Base-by-base conservation (phyloP, 768 basidiomycete genomes). In the Macrolepiota albuminosa region DNA sequence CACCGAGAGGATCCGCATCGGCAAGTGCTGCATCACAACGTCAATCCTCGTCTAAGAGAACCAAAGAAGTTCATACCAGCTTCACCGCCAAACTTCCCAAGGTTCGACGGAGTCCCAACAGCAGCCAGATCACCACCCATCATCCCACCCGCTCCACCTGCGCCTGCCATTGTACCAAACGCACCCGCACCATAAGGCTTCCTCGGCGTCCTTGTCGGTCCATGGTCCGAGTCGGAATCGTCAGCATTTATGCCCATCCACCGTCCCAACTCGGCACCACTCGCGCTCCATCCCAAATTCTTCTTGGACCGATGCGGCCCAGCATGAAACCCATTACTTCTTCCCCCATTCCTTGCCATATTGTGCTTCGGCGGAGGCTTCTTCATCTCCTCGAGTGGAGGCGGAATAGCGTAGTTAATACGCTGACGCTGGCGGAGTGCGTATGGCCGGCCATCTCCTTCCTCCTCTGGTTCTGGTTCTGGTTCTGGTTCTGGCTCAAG, bases 1-100 rank as follows among this genome's bases (percentile, higher is more conserved):
- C 91, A 14, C 95, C 95, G 16, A 99, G 80, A 4, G 97, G 97
- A 73, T 99, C 97, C 3, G 92, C 90, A 70, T 99, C 97, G 8
- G 96, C 95, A 16, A 95, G 82, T 43, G 85, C 95, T 93, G 49
- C 3, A 33, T 36, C 26, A 7, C 11, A 54, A 39, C 6, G 29
- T 57, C 39, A 61, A 29, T 54, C 42, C n/a, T 14, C 3, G 29
- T 24, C 45, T 33, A 54, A 62, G 52, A 57, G 48, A 34, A 67
- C 55, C 16, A 33, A 64, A 1, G 31, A 58, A 37, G 48, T 26
- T 73, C 82, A 42, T 64, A 86, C 88, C 64, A 54, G 64, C 82
- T 61, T 89, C 80, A 67, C 92, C 91, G 4, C 89, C 87, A 50
- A 95, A 82, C 71, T 91, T 93, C 31, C 93, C 93, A 16, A 93